Base-by-base conservation (phyloP, 805 yeast genomes). In the Ogataea ramenticola region DNA sequence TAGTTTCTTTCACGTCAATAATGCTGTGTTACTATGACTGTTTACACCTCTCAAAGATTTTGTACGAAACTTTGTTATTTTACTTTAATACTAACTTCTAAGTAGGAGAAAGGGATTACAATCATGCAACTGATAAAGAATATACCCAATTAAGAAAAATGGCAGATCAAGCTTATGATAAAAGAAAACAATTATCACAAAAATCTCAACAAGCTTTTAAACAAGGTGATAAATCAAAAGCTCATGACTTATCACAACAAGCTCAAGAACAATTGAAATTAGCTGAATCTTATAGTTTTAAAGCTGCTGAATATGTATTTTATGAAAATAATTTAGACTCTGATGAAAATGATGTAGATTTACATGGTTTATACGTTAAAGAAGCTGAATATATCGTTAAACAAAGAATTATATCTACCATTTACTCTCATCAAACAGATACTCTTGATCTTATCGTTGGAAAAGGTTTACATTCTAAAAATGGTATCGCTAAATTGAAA, bases 271-370 rank as follows among this genome's bases (percentile, higher is more conserved):
- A 78, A 47, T 69, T 68, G 26, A 63, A 56, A 0, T 65, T 80
- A 50, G 93, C 88, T 30, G 95, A 88, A 37, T 60, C 68, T 33
- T 77, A 72, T 58, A 90, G 90, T 63, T 66, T 70, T 17, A 78
- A 80, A 61, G 99, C 98, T 4, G 97, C 96, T 1, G 87, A 82
- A 60, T 89, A 82, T 56, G 96, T 86, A 1, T 91, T 91, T 61
- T 69, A 81, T 36, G 90, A 85, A 51, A 91, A 91, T 62, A 91
- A 91, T 58, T 77, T 86, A 34, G 97, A 90, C 57, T 81, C 91
- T n/a, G 80, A 75, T 29, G 71, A 72, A 21, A 83, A 87, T 61
- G 98, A 91, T 63, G 88, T 91, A 49, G 98, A 91, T 65, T 70
- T 91, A 43, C 99, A 91, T 62, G 99, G 99, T 0, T 67, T 91